phyloP scores from a whole-genome alignment of 176 grass and related monocot genomes.

The Lolium multiflorum region DNA sequence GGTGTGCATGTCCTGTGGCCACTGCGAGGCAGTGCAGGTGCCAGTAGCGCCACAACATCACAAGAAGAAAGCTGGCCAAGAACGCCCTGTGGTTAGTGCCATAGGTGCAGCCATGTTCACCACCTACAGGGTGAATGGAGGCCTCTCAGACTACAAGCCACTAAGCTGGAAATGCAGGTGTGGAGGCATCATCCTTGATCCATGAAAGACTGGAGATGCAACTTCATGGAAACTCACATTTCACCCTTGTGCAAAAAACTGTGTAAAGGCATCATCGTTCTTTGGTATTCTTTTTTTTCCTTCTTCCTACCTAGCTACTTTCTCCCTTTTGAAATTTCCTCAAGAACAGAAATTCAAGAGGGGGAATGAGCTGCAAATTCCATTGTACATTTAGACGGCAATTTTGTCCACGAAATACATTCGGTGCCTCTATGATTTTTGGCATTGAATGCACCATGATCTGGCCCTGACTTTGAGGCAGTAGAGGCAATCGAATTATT shows the following conservation, averaged over 20 bases:
- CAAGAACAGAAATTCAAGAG: neutral
- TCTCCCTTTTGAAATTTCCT: conserved; percentile 1
- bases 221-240: neutral
- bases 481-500: conserved; percentile 26
- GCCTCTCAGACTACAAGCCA: conserved; percentile 84
- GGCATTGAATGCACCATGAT: conserved; percentile 33
- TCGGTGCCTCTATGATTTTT: neutral
- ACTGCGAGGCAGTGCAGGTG: conserved; percentile 82
- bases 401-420: conserved; percentile 24
- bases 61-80: conserved; percentile 3
- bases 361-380: conserved; percentile 1
- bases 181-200: conserved; percentile 74
- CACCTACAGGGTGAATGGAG: conserved; percentile 58
- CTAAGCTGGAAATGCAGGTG: conserved; percentile 96
- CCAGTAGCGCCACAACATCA: conserved; percentile 62
- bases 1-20: conserved; percentile 78
- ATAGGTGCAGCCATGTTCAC: conserved; percentile 19
- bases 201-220: conserved; percentile 33
- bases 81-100: neutral
- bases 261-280: neutral
- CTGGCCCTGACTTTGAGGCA: conserved; percentile 45
- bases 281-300: neutral
- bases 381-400: conserved; percentile 32
- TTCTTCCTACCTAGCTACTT: conserved; percentile 3
- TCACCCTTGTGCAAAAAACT: conserved; percentile 24